Evolutionary conservation across 225 moss, liverwort and hornwort species (phyloP), one percentile per base, ranked within the genome.

Genomic region (Physcomitrellopsis africana): DNA sequence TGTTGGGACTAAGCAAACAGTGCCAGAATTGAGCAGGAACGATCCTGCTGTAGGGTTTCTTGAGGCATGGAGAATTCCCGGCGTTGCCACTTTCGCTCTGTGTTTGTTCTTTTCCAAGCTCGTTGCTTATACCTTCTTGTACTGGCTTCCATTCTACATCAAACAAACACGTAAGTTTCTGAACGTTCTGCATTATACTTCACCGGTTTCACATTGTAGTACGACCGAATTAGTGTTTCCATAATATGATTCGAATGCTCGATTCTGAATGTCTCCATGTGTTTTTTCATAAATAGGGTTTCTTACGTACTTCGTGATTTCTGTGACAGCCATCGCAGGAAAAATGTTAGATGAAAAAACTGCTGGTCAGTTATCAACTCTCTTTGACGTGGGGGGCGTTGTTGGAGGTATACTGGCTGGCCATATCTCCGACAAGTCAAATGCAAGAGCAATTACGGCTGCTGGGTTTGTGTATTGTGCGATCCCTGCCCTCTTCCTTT

Each of bases 111-210:
- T 96, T 52, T 81, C 94, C 42, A 96, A 96, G 80, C 85, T 96
- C 24, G 94, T 96, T 49, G 96, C 96, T 8, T 96, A 96, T 72
- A 96, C 96, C 2, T 96, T 96, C 62, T 64, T 94, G 64, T 92
- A 96, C 45, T 96, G 96, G 96, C 92, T 96, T 42, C 96, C 96
- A 3, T 96, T 96, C 67, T 96, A 96, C 91, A 92, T 96, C 72
- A 80, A 82, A 5, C 92, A 91, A 65, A 94, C 96, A 69, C 92
- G 95, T 95, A 74, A 83, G 89, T 73, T 53, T 1, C 45, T 9
- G 11, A 29, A 47, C 26, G 13, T 8, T 15, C 18, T 41, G 47
- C 51, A 1, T 45, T 51, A 14, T 54, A 37, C 7, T 12, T 54
- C 32, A 0, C 1, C 12, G 8, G 10, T 11, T 19, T 29, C 11